Evolutionary conservation across 1,139 yeast species (phyloP).

Genomic region (Suhomyces taliae): DNA sequence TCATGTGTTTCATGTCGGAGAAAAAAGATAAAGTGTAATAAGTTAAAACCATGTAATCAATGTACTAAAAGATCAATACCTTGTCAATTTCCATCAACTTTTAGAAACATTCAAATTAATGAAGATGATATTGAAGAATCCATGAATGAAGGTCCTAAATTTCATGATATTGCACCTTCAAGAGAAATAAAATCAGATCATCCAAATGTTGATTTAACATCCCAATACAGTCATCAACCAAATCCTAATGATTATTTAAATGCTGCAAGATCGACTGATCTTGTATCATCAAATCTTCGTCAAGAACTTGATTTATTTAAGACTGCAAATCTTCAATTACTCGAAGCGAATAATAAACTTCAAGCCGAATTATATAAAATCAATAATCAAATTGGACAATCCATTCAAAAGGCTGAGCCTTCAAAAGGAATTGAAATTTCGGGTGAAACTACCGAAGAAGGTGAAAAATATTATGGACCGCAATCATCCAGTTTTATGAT

Average conservation of each 20-base stretch:
- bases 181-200: background rate
- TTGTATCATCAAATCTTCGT: conserved; percentile 4
- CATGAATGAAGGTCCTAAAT: background rate
- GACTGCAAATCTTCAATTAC: conserved; percentile 21
- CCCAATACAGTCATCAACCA: conserved; percentile 1
- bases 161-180: background rate
- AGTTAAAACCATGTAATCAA: conserved; percentile 42
- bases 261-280: background rate
- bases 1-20: conserved; percentile 46
- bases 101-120: conserved; percentile 36
- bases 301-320: conserved; percentile 8
- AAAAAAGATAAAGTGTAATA: conserved; percentile 43
- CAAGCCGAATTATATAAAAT: conserved; percentile 12
- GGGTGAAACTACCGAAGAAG: conserved; percentile 21
- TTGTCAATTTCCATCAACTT: conserved; percentile 42
- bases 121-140: conserved; percentile 21
- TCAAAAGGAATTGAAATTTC: conserved; percentile 8
- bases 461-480: conserved; percentile 51
- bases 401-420: background rate
- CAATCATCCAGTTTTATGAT: conserved; percentile 50
- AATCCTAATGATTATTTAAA: background rate
- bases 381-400: background rate
- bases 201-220: conserved; percentile 1
- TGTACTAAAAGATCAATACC: conserved; percentile 32
- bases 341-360: conserved; percentile 22